Conservation (phyloP, 2,329 filamentous ascomycete genomes). For the Paracamarosporium sp. region DNA sequence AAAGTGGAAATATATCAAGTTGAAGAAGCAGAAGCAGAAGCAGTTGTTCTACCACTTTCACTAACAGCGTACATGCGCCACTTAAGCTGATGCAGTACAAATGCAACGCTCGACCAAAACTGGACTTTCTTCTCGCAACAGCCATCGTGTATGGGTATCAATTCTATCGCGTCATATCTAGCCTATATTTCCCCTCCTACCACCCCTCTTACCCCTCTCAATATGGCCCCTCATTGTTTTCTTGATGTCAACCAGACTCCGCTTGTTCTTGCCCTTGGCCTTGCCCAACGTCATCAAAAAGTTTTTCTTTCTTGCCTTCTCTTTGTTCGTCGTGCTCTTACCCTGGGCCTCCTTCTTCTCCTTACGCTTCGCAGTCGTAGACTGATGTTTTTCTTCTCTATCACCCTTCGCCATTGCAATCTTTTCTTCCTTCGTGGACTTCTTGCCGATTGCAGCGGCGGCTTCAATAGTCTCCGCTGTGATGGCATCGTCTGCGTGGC, state of each 20-base stretch:
- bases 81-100: no score
- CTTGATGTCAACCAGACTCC: conserved; percentile 85
- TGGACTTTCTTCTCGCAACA: background rate
- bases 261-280: conserved; percentile 93
- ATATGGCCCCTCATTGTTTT: conserved; percentile 83
- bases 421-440: conserved; percentile 88
- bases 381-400: conserved; percentile 84
- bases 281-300: conserved; percentile 98
- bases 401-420: conserved; percentile 83
- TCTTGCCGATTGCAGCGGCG: conserved; percentile 76
- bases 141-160: conserved; percentile 16
- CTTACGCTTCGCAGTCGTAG: conserved; percentile 81
- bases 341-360: conserved; percentile 87
- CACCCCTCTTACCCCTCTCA: conserved; percentile 82
- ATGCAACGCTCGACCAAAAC: no score
- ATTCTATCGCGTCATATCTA: background rate
- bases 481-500: conserved; percentile 84
- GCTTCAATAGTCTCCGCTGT: conserved; percentile 93
- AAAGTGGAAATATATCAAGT: no score
- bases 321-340: conserved; percentile 96
- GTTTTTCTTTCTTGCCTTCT: conserved; percentile 97
- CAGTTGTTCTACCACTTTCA: no score
- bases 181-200: conserved; percentile 73
- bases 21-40: no score
- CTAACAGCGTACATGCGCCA: no score